Evolutionary conservation across 768 basidiomycete genomes (phyloP), one percentile per base, ranked within the genome.

Genomic region (Termitomyces sp.): DNA sequence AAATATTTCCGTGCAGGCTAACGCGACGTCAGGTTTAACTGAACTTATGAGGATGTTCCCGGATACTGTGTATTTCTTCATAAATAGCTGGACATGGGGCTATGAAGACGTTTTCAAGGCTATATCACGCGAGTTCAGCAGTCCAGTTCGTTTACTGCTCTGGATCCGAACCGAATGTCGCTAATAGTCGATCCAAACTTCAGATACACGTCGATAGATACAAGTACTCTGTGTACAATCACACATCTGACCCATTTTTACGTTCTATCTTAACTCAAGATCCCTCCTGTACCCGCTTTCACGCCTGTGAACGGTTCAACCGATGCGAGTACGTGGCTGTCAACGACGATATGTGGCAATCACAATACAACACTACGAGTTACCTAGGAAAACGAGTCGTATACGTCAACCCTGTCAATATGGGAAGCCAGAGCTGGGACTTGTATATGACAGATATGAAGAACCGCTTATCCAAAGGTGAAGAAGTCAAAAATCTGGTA

Each of bases 1-100:
- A 52, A 14, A 38, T 7, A 15, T 12, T 26, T 53, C 15, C 23
- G 38, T 3, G 2, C 61, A 96, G 92, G 76, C 77, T 21, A 73
- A 78, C 17, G 94, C 90, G 0, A 81, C 85, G 0, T 61, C 72
- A 26, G 89, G 86, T 2, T 71, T 96, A 3, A 69, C 92, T 19
- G 72, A 82, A 17, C 75, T 97, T 1, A 87, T 98, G 70, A 72
- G 75, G 10, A 65, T 84, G 3, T 89, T 87, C 55, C 87, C 93
- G 0, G 59, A 73, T 0, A 72, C 78, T 4, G 86, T 86, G 0
- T 76, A 83, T 54, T 97, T 98, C 72, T 98, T 89, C 72, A 76
- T 99, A 56, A 96, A 97, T 65, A 67, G 82, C 0, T 99, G 96
- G 96, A 96, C 95, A 0, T 95, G 90, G 87, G 96, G 96, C 0